Conservation (phyloP, 306 rosid species). For the Inga leiocalycina region DNA sequence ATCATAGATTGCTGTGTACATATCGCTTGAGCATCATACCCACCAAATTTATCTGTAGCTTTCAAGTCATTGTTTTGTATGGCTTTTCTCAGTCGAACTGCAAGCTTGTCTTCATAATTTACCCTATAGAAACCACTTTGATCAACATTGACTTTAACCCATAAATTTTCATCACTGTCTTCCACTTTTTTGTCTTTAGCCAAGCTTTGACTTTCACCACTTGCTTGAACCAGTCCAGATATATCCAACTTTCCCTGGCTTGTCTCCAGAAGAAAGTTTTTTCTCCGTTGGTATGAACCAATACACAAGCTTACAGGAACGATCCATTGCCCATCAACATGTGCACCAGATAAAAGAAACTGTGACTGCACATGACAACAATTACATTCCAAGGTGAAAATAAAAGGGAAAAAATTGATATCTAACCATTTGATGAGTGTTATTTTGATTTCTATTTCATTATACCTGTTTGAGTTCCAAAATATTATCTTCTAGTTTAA, state of each 20-base stretch:
- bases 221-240: conserved; percentile 39
- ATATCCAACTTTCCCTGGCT: conserved; percentile 47
- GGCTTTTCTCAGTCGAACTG: conserved; percentile 53
- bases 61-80: conserved; percentile 49
- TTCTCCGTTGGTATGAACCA: conserved; percentile 48
- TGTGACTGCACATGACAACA: conserved; percentile 44
- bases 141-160: conserved; percentile 62
- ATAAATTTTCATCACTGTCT: conserved; percentile 35
- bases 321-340: conserved; percentile 55
- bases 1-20: conserved; percentile 9
- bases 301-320: conserved; percentile 59
- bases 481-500: conserved; percentile 39
- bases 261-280: conserved; percentile 50
- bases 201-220: conserved; percentile 28
- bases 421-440: background rate
- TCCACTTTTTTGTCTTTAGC: conserved; percentile 25
- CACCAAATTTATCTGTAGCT: conserved; percentile 59
- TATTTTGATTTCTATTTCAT: conserved; percentile 19
- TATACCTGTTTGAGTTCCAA: conserved; percentile 65
- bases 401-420: background rate
- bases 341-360: conserved; percentile 52
- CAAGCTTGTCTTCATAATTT: conserved; percentile 58
- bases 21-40: background rate
- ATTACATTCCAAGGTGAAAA: conserved; percentile 2
- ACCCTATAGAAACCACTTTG: conserved; percentile 72